phyloP scores from a whole-genome alignment of 192 early-diverging fungal species.

The Gryganskiella cystojenkinii region DNA sequence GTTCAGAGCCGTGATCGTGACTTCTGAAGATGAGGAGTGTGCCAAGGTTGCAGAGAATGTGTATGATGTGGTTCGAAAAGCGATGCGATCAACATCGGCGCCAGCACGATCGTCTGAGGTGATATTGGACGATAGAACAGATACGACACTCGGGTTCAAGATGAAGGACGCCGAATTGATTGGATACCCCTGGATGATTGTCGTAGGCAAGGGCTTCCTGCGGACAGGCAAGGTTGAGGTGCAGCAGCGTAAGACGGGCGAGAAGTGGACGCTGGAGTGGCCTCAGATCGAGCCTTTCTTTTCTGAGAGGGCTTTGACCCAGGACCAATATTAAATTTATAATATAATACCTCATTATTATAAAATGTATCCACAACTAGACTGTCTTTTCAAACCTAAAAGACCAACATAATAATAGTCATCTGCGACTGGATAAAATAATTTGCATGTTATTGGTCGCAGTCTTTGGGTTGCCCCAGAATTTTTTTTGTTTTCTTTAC shows the following conservation, averaged over 20 bases:
- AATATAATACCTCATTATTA: no score
- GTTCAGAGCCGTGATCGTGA: conserved; percentile 73
- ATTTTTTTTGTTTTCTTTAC: neutral
- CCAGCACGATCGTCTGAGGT: conserved; percentile 53
- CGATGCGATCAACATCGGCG: neutral
- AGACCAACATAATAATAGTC: no score
- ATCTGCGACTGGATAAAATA: no score
- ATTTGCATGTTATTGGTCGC: no score
- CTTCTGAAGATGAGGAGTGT: conserved; percentile 57
- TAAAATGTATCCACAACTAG: no score
- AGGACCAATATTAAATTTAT: neutral
- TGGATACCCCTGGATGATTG: conserved; percentile 82
- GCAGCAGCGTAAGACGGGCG: conserved; percentile 54
- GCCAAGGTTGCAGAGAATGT: conserved; percentile 44
- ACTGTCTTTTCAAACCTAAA: no score
- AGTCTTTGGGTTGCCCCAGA: no score
- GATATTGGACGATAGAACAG: conserved; percentile 77
- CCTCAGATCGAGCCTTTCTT: conserved; percentile 24
- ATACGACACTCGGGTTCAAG: conserved; percentile 77
- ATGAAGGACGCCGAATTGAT: conserved; percentile 85
- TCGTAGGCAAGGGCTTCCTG: conserved; percentile 75
- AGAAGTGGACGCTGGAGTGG: conserved; percentile 49
- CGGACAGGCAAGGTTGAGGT: conserved; percentile 60
- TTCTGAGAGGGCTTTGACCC: conserved; percentile 6
- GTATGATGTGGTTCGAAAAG: conserved; percentile 56